A percentile compares a stretch with the other conserved stretches of the same genome.
These are phyloP conservation scores for Wickerhamomyces hampshirensis DNA, from an alignment of 805 yeast species.

Conservation along the genomic window DNA sequence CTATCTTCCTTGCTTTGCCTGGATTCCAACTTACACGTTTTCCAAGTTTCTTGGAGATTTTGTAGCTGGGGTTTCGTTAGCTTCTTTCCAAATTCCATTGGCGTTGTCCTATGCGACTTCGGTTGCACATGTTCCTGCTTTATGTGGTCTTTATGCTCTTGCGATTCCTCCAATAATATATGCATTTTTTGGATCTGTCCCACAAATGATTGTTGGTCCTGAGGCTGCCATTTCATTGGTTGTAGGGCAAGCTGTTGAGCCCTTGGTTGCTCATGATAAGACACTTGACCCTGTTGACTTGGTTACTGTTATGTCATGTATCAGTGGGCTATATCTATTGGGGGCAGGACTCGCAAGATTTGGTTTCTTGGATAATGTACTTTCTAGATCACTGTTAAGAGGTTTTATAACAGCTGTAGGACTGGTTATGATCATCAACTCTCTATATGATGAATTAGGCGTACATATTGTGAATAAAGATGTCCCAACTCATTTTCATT, in stretches of 20 bases:
- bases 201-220: slow-evolving; percentile 87
- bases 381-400: slow-evolving; percentile 69
- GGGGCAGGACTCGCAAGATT: slow-evolving; percentile 76
- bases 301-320: slow-evolving; percentile 63
- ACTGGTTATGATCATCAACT: slow-evolving; percentile 72
- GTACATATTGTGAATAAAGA: slow-evolving; percentile 42
- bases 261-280: slow-evolving; percentile 38
- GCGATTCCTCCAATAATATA: slow-evolving; percentile 77
- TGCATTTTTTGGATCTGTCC: slow-evolving; percentile 77
- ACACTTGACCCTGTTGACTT: slow-evolving; percentile 46
- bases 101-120: slow-evolving; percentile 72
- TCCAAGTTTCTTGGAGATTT: slow-evolving; percentile 51
- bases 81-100: slow-evolving; percentile 88
- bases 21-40: slow-evolving; percentile 52
- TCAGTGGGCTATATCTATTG: slow-evolving; percentile 69
- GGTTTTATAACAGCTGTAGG: slow-evolving; percentile 90
- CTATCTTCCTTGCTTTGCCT: slow-evolving; percentile 61
- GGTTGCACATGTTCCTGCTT: slow-evolving; percentile 77
- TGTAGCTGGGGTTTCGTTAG: slow-evolving; percentile 80
- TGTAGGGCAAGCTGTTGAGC: slow-evolving; percentile 73
- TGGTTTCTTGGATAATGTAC: slow-evolving; percentile 79
- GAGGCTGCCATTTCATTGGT: slow-evolving; percentile 84
- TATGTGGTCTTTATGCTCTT: slow-evolving; percentile 72
- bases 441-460: slow-evolving; percentile 70
- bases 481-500: slow-evolving; percentile 51